Evolutionary conservation across 2,329 filamentous ascomycete genomes (phyloP).

Genomic region (Rhytidhysteron rufulum): DNA sequence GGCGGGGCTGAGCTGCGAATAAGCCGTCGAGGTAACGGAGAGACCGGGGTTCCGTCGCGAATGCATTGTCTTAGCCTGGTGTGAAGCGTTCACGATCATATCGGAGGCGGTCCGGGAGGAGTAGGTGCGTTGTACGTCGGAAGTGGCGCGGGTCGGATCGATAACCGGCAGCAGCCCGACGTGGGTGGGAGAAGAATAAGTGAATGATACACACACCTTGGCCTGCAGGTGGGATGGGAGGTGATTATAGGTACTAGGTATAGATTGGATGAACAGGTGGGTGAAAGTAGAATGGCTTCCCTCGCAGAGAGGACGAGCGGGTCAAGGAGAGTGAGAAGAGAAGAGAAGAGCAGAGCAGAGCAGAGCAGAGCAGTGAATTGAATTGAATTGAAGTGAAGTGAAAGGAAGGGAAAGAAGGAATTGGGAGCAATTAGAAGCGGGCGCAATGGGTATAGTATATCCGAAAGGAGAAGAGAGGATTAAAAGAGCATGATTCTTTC

Average conservation of each 20-base stretch:
- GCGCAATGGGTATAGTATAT: too few relatives aligned
- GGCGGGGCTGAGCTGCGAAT: slow-evolving; percentile 31
- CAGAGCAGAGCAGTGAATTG: too few relatives aligned
- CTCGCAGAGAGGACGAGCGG: neutral
- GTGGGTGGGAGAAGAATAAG: neutral
- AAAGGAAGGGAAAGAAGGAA: too few relatives aligned
- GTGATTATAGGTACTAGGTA: neutral
- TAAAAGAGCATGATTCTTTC: too few relatives aligned
- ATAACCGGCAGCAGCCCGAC: neutral
- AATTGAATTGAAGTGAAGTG: too few relatives aligned
- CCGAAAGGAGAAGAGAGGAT: too few relatives aligned
- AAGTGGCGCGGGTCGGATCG: neutral
- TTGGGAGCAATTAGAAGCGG: too few relatives aligned
- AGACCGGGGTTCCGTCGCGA: slow-evolving; percentile 45
- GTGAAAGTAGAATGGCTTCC: neutral
- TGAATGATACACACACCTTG: slow-evolving; percentile 1
- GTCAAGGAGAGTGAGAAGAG: neutral
- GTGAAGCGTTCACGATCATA: slow-evolving; percentile 34
- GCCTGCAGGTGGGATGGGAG: slow-evolving; percentile 4
- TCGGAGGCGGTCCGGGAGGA: slow-evolving; percentile 2
- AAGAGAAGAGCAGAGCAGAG: neutral
- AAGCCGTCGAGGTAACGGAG: slow-evolving; percentile 41
- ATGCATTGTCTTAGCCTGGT: slow-evolving; percentile 40
- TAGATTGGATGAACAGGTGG: neutral
- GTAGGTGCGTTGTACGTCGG: neutral